Base-by-base conservation (phyloP, 2,329 filamentous ascomycete genomes). In the Seiridium unicorne region DNA sequence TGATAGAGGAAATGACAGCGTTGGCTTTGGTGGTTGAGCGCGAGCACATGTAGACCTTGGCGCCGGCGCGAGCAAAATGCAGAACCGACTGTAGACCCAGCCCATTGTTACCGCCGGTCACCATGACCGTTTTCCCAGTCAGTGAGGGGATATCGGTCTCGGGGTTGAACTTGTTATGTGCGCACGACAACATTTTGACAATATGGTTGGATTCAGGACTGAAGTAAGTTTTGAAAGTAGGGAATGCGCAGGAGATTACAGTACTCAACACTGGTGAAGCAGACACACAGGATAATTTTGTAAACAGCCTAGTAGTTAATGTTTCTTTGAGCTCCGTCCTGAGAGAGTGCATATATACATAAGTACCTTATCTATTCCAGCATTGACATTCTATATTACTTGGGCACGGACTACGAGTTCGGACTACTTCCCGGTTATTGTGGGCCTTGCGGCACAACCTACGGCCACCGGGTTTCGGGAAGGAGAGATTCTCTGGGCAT, bases 101-200 rank as follows among this genome's bases (percentile, higher is more conserved):
- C 0, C 76, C 76, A 31, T 69, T 64, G 51, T 73, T 77, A 58
- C 72, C 74, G 38, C 74, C 74, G 11, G 74, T 76, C 34, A 76
- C 66, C 2, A 75, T 63, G 18, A 76, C 72, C 13, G 72, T 65
- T 56, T 74, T 75, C 26, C 68, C 72, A 5, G 64, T 47, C 6
- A 76, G 68, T 38, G 68, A 61, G 3, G 73, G 73, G 36, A 76
- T 73, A 42, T 72, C 69, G 3, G 32, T 62, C 2, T 65, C 60
- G 10, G 64, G 63, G 34, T 69, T 61, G 56, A 68, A 69, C 26
- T 44, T 18, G 56, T 42, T 42, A 42, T 42, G 38, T 8, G 7
- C 13, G 13, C 7, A 42, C 7, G 13, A 42, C 38, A 2, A 8
- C 7, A 8, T 42, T 42, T 42, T 42, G 7, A 7, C 38, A 8